A percentile compares a stretch with the other conserved stretches of the same genome.
Evolutionary conservation across 768 basidiomycete genomes (phyloP).

Genomic region (Rhodocollybia butyracea): DNA sequence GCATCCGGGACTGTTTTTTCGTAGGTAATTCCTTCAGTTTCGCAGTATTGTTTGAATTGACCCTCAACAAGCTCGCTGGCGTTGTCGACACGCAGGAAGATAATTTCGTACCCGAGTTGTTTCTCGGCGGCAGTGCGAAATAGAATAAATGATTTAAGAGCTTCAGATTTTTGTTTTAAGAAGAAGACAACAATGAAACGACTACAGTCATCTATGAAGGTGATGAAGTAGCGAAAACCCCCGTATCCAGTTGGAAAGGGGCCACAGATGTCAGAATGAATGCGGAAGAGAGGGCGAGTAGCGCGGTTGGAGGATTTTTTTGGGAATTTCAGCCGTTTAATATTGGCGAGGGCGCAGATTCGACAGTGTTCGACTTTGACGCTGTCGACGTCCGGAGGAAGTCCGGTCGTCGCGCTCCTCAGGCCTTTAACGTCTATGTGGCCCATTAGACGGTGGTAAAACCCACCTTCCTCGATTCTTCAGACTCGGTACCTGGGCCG

Average conservation of each 20-base stretch:
- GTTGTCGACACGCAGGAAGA: slow-evolving; percentile 17
- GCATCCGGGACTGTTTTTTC: slow-evolving; percentile 20
- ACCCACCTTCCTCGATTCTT: background rate
- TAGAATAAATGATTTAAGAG: slow-evolving; percentile 7
- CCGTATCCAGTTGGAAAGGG: slow-evolving; percentile 10
- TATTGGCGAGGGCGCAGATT: no score
- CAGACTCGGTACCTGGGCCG: background rate
- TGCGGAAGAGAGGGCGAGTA: slow-evolving; percentile 9
- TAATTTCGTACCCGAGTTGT: background rate
- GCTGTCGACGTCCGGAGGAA: background rate
- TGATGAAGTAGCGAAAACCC: slow-evolving; percentile 17
- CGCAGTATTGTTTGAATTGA: slow-evolving; percentile 14
- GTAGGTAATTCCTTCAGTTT: slow-evolving; percentile 16
- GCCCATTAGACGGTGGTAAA: no score
- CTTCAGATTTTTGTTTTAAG: background rate
- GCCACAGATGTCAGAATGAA: slow-evolving; percentile 18
- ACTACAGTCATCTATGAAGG: slow-evolving; percentile 23
- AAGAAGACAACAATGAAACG: slow-evolving; percentile 8
- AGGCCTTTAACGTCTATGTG: slow-evolving; percentile 17
- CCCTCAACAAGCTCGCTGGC: slow-evolving; percentile 20
- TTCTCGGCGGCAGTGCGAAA: slow-evolving; percentile 9
- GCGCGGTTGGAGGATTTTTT: no score
- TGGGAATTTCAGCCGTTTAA: no score
- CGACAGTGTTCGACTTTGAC: no score
- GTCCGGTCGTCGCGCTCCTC: slow-evolving; percentile 11